Conservation (phyloP, 2,329 filamentous ascomycete species). For the Paracamarosporium sp. region DNA sequence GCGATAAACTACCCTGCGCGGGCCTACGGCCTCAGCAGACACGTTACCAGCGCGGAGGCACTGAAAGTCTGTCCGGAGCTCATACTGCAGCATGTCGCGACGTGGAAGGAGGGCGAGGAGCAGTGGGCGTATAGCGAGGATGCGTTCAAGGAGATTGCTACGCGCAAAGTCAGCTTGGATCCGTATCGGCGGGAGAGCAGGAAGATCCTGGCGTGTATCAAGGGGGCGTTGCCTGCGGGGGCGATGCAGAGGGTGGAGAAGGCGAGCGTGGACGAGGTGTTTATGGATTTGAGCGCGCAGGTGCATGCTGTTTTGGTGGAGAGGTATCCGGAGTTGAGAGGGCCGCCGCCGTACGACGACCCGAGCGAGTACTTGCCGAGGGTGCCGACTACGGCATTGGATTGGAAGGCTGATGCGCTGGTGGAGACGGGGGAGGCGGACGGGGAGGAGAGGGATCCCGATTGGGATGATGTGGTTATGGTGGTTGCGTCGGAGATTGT, state of each 20-base stretch:
- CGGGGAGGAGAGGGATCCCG: constrained; percentile 78
- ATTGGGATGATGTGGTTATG: constrained; percentile 95
- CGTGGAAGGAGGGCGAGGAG: constrained; percentile 89
- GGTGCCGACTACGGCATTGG: constrained; percentile 74
- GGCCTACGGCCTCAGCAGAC: constrained; percentile 77
- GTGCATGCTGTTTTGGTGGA: constrained; percentile 77
- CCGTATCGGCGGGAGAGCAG: constrained; percentile 87
- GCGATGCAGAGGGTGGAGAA: constrained; percentile 80
- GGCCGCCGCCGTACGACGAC: constrained; percentile 76
- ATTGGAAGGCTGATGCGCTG: constrained; percentile 85
- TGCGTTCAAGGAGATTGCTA: constrained; percentile 77
- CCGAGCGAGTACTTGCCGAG: constrained; percentile 73
- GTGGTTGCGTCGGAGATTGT: constrained; percentile 89
- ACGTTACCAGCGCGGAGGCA: constrained; percentile 81
- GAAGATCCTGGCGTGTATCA: constrained; percentile 80
- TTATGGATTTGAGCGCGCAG: constrained; percentile 87
- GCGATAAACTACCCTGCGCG: constrained; percentile 95
- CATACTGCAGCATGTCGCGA: constrained; percentile 90
- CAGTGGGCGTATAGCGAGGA: constrained; percentile 91
- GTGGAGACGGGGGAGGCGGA: constrained; percentile 78
- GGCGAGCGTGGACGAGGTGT: constrained; percentile 94
- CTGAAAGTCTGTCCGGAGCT: constrained; percentile 85
- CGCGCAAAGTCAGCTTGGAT: constrained; percentile 93
- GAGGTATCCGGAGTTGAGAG: constrained; percentile 75
- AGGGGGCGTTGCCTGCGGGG: constrained; percentile 70